Percentiles rank a stretch among this genome's conserved stretches.
Evolutionary conservation across 768 basidiomycete genomes (phyloP).

Genomic region (Pleurotus cornucopiae): DNA sequence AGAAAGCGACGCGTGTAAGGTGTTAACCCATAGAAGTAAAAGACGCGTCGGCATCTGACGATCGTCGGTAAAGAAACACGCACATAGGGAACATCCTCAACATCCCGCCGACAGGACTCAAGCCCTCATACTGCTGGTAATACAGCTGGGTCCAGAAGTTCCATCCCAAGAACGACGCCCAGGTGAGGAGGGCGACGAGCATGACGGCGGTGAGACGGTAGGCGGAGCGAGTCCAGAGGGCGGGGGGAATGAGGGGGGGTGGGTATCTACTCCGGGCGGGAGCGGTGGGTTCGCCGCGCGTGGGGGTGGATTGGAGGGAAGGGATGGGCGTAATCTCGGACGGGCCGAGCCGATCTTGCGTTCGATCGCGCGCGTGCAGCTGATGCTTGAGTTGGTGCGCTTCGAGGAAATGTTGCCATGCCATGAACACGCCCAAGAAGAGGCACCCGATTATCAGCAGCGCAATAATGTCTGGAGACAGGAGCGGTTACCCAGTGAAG

Average conservation of each 20-base stretch:
- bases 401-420: conserved; percentile 67
- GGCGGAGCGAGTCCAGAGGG: conserved; percentile 54
- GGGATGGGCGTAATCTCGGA: too few species aligned
- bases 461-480: conserved; percentile 58
- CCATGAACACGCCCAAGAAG: conserved; percentile 50
- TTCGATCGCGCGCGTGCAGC: too few species aligned
- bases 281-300: conserved; percentile 16
- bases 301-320: too few species aligned
- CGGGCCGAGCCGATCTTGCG: too few species aligned
- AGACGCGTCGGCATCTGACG: too few species aligned
- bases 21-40: too few species aligned
- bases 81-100: conserved; percentile 65
- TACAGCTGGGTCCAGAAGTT: conserved; percentile 47
- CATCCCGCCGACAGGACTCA: conserved; percentile 57
- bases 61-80: too few species aligned
- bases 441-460: conserved; percentile 60
- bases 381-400: conserved; percentile 9
- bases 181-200: conserved; percentile 53
- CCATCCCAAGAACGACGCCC: conserved; percentile 52
- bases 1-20: too few species aligned
- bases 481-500: not conserved
- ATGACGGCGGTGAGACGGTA: conserved; percentile 59
- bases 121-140: conserved; percentile 60
- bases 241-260: conserved; percentile 58
- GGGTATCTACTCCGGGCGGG: conserved; percentile 19